Evolutionary conservation across 208 protist genomes (phyloP).

Genomic region (Leptomonas pyrrhocoris): DNA sequence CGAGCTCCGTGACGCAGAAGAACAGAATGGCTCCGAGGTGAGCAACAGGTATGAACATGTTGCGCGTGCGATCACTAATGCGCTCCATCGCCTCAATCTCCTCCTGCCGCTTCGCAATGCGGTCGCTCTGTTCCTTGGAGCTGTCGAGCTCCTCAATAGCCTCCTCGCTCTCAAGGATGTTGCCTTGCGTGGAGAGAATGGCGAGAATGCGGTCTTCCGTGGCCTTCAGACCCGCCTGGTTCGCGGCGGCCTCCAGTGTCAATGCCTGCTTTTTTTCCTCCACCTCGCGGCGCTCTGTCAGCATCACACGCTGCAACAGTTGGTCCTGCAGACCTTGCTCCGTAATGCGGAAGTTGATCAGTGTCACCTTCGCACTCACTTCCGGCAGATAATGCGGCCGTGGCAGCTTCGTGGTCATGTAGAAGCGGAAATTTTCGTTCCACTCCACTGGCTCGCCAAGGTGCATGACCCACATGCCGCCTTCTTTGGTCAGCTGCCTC

Average conservation of each 20-base stretch:
- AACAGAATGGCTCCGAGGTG: conserved; percentile 95
- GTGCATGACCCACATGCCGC: conserved; percentile 90
- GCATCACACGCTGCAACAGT: conserved; percentile 95
- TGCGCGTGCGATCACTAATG: conserved; percentile 96
- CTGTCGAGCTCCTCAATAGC: conserved; percentile 94
- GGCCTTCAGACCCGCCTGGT: conserved; percentile 86
- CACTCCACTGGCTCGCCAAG: conserved; percentile 97
- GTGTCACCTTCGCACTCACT: conserved; percentile 95
- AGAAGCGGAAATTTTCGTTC: conserved; percentile 95
- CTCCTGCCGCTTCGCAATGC: conserved; percentile 93
- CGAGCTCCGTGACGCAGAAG: conserved; percentile 98
- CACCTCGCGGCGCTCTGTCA: conserved; percentile 93
- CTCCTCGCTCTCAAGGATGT: conserved; percentile 96
- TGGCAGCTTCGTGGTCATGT: conserved; percentile 98
- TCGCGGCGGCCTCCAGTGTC: conserved; percentile 91
- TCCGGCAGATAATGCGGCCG: conserved; percentile 98
- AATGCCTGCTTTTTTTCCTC: conserved; percentile 96
- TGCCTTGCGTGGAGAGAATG: conserved; percentile 87
- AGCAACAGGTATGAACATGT: conserved; percentile 95
- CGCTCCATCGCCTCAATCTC: conserved; percentile 97
- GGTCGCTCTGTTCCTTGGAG: conserved; percentile 95
- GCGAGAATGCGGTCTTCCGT: conserved; percentile 93
- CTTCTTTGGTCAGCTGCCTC: conserved; percentile 93
- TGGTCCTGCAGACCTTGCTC: conserved; percentile 96
- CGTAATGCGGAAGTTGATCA: conserved; percentile 98